phyloP scores from a whole-genome alignment of 2,329 filamentous ascomycete genomes.

The Pseudonectria buxi region DNA sequence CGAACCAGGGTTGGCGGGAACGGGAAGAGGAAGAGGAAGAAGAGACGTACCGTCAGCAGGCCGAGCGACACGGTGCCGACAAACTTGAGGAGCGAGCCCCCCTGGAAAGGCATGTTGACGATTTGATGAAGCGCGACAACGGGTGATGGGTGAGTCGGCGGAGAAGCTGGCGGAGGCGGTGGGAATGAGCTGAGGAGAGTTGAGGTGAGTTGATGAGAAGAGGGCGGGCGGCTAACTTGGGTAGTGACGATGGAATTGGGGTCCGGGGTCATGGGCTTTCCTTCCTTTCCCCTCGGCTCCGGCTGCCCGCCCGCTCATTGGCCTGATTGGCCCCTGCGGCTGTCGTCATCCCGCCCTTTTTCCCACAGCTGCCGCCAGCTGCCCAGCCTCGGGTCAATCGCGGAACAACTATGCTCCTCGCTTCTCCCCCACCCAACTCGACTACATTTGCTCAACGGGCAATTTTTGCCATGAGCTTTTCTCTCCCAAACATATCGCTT shows the following conservation, averaged over 20 bases:
- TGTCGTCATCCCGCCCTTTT: not conserved
- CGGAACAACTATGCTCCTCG: too few relatives aligned
- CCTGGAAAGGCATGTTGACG: constrained; percentile 55
- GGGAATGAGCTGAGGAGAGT: not conserved
- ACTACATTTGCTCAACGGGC: too few relatives aligned
- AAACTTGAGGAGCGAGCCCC: constrained; percentile 79
- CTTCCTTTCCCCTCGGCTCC: too few relatives aligned
- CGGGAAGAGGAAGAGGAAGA: not conserved
- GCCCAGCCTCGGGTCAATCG: not conserved
- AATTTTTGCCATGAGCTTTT: too few relatives aligned
- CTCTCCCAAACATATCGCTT: too few relatives aligned
- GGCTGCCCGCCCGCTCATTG: too few relatives aligned
- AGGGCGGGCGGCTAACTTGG: too few relatives aligned
- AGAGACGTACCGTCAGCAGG: constrained; percentile 67
- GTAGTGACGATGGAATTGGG: not conserved
- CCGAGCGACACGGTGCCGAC: constrained; percentile 86
- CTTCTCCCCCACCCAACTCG: too few relatives aligned
- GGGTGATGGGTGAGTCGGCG: not conserved
- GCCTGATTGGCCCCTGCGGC: not conserved
- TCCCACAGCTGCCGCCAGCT: not conserved
- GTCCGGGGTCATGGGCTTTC: constrained; percentile 1
- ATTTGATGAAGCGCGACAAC: constrained; percentile 12
- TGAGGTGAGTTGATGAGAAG: not conserved
- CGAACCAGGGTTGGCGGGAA: constrained; percentile 1
- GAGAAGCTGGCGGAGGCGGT: constrained; percentile 1